Percentiles rank a stretch among this genome's conserved stretches.
Conservation (phyloP, 495 filamentous ascomycete genomes). For the Trichoderma virens region DNA sequence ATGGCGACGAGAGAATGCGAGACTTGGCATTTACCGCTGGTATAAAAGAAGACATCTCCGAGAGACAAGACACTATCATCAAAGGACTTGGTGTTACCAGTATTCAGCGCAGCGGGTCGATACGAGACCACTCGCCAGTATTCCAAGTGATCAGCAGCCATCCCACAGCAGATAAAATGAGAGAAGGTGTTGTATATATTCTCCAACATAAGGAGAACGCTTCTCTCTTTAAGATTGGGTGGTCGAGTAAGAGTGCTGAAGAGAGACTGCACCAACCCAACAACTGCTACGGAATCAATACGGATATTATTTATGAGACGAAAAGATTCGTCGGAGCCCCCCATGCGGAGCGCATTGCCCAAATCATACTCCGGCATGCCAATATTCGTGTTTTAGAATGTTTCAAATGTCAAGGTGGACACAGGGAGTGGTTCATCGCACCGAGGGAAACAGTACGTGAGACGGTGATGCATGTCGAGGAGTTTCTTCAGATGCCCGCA, state of each 20-base stretch:
- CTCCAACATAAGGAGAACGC: background rate
- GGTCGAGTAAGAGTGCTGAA: background rate
- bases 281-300: background rate
- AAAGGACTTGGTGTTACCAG: background rate
- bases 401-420: background rate
- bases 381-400: background rate
- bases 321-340: background rate
- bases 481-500: slow-evolving; percentile 1
- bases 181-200: background rate
- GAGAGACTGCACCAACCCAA: background rate
- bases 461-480: background rate
- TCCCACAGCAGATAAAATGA: background rate
- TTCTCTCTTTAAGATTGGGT: background rate
- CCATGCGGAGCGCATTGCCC: background rate
- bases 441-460: background rate
- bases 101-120: background rate
- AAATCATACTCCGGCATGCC: background rate
- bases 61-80: background rate
- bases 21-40: background rate
- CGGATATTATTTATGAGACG: background rate
- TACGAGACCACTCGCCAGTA: background rate
- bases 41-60: background rate
- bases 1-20: background rate
- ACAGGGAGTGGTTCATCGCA: background rate
- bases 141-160: background rate